Evolutionary conservation across 176 grass and related monocot genomes (phyloP).

Genomic region (Themeda triandra): DNA sequence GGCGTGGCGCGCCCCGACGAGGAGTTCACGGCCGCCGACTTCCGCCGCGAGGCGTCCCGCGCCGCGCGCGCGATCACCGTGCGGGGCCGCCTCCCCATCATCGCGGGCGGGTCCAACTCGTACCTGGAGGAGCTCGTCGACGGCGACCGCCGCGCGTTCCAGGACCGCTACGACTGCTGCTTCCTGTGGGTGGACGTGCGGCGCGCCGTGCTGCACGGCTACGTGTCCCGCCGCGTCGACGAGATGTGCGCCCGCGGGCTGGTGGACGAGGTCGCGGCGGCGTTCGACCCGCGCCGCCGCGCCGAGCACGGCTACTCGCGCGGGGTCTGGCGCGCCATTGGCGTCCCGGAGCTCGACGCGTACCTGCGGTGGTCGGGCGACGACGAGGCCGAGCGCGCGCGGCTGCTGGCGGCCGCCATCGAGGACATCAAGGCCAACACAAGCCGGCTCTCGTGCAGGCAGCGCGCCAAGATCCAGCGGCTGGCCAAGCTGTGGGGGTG

Average conservation of each 20-base stretch:
- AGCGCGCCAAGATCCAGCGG: constrained; percentile 41
- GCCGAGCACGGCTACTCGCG: constrained; percentile 14
- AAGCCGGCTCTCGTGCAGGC: constrained; percentile 31
- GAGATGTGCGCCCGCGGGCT: constrained; percentile 36
- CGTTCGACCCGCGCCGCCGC: constrained; percentile 14
- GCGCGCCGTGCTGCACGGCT: constrained; percentile 23
- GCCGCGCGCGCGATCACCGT: background rate
- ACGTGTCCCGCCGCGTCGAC: constrained; percentile 46
- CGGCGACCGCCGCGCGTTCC: constrained; percentile 23
- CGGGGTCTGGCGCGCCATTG: constrained; percentile 48
- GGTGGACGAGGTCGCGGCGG: constrained; percentile 18
- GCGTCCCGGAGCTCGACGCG: constrained; percentile 48
- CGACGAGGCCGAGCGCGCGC: background rate
- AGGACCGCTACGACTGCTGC: constrained; percentile 14
- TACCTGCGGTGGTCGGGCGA: constrained; percentile 20
- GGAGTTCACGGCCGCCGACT: constrained; percentile 43
- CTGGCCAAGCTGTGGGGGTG: constrained; percentile 28
- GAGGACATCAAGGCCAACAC: constrained; percentile 53
- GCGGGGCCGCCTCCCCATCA: constrained; percentile 23
- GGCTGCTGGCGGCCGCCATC: constrained; percentile 28
- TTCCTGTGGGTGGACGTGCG: constrained; percentile 57
- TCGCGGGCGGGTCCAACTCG: constrained; percentile 51
- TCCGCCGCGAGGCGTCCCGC: constrained; percentile 28
- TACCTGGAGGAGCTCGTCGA: constrained; percentile 48
- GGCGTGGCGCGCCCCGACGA: constrained; percentile 23